Conservation (phyloP, 2,329 filamentous ascomycete species). For the Diaporthe aspalathi region DNA sequence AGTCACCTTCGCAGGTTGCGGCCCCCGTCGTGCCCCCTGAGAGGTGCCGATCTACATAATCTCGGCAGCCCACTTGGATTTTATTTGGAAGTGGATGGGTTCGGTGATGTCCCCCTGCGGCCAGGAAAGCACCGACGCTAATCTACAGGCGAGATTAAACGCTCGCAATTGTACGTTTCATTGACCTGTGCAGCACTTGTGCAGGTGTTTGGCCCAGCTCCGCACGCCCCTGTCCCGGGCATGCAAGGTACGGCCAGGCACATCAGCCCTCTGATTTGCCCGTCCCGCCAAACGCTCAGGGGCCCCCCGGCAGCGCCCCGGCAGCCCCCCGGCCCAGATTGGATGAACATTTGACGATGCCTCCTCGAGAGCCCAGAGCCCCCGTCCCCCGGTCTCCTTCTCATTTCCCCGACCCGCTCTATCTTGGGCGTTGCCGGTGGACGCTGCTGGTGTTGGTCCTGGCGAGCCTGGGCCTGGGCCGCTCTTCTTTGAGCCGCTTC, state of each 20-base stretch:
- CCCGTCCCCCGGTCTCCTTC: conserved; percentile 38
- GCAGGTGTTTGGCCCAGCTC: conserved; percentile 35
- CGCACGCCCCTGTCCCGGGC: conserved; percentile 34
- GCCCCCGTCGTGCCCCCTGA: too few species aligned
- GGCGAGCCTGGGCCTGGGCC: conserved; percentile 29
- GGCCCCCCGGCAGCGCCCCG: conserved; percentile 7
- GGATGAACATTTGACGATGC: conserved; percentile 37
- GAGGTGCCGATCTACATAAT: conserved; percentile 35
- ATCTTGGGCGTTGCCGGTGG: conserved; percentile 34
- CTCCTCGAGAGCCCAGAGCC: conserved; percentile 12
- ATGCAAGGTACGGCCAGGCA: conserved; percentile 39
- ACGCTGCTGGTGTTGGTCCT: not conserved
- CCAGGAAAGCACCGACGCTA: conserved; percentile 38
- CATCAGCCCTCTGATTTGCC: conserved; percentile 38
- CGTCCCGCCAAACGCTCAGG: conserved; percentile 31
- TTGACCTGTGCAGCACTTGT: conserved; percentile 31
- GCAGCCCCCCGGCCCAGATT: conserved; percentile 20
- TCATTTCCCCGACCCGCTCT: conserved; percentile 38
- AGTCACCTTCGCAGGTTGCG: not conserved
- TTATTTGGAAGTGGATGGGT: conserved; percentile 39
- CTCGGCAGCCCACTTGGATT: conserved; percentile 37
- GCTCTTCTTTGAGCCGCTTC: conserved; percentile 36
- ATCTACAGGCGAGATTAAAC: conserved; percentile 37
- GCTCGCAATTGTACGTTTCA: conserved; percentile 33
- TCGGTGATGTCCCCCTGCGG: conserved; percentile 32